Base-by-base conservation (phyloP, 2,329 filamentous ascomycete genomes). In the Aureobasidium lini region DNA sequence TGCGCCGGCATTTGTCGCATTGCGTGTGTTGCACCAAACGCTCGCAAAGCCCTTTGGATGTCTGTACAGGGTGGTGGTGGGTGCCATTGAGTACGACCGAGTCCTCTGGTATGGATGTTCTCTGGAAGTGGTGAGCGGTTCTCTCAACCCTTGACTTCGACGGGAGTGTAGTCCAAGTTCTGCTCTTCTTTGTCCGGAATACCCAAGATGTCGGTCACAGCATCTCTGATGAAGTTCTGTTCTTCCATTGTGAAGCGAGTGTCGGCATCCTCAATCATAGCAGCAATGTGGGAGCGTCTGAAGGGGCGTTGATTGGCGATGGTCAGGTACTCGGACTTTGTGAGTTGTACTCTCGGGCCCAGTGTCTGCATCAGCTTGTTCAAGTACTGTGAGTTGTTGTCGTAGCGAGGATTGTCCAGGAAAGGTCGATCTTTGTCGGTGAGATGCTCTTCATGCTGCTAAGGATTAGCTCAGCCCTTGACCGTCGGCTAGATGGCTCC, bases 251-350 rank as follows among this genome's bases (percentile, higher is more conserved):
- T 66, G 32, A 70, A 72, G 32, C 71, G 60, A 23, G 68, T 68
- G 43, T 71, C 71, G 34, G 63, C 61, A 57, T 69, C 68, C 62
- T 72, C 71, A 34, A 73, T 66, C 66, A 72, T 71, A 10, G 69
- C 68, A 63, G 71, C 64, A 59, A 73, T 56, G 62, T 69, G 66
- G 63, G 70, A 67, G 11, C 68, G 60, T 23, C 65, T 64, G 54
- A 63, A 62, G 37, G 71, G 71, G 44, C 69, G 68, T 39, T 67
- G 65, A 53, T 73, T 73, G 47, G 67, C 66, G 8, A 73, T 57
- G 64, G 70, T 68, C 46, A 72, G 60, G 47, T 69, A 52, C 60
- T 73, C 71, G 42, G 68, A 65, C 62, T 71, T 69, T 32, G 69
- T 72, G 61, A 73, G 59, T 29, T 64, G 64, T 62, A 71, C 71